Evolutionary conservation across 116 monocot genomes (phyloP), one percentile per base, ranked within the genome.

Genomic region (Posidonia oceanica): DNA sequence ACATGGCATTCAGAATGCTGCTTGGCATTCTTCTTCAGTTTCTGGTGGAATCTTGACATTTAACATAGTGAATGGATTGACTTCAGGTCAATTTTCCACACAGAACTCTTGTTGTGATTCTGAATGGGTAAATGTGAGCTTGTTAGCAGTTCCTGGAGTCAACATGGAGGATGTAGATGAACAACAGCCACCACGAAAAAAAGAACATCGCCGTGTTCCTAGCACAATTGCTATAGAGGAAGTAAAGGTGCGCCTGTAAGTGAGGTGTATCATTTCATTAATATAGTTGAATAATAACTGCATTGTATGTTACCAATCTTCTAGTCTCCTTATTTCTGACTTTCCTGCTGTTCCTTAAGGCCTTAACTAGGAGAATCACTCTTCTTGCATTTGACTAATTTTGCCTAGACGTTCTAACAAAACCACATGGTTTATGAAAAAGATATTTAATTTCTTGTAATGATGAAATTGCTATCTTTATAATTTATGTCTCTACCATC

Each of bases 161-260:
- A 93, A 83, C 71, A 90, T 98, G 98, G 86, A 98, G 63, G 98
- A 98, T 73, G 86, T 98, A 42, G 84, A 82, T 77, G 86, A 87
- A 55, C 93, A 89, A 75, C 93, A 86, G 38, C 90, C 90, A 23
- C 76, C 79, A 48, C 85, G 82, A 59, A 75, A 81, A 48, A 98
- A 93, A 75, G 98, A 98, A n/a, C 98, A 98, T 79, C 93, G 98
- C 8, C 85, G 98, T 54, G 83, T 98, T 79, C 98, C 98, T 56
- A 98, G 98, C 71, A 98, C 98, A 61, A 88, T 98, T 85, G 98
- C 98, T 52, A 88, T 98, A n/a, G 98, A 93, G 90, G 98, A 98
- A 98, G 93, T 98, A 82, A 98, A 98, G 98, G 98, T 98, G 84
- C 69, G 87, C 75, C 80, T 80, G 69, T 81, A 81, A 84, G 72